Conservation (phyloP, 139 green algal genomes). For the Micromonas pusilla region DNA sequence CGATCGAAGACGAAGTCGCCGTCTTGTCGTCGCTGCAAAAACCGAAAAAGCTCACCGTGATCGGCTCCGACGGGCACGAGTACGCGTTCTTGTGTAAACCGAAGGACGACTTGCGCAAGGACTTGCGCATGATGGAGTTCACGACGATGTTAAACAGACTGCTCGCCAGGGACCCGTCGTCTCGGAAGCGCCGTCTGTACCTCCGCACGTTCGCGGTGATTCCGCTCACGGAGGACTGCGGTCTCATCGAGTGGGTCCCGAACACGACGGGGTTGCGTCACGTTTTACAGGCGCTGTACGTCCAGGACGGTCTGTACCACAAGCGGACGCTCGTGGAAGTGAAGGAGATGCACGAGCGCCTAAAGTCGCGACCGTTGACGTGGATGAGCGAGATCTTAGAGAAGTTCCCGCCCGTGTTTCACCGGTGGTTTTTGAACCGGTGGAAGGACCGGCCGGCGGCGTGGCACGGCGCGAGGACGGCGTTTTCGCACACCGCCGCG, state of each 20-base stretch:
- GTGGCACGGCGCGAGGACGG: constrained; percentile 70
- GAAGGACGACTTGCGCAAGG: constrained; percentile 96
- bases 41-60: constrained; percentile 81
- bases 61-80: constrained; percentile 65
- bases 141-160: constrained; percentile 62
- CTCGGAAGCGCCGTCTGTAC: constrained; percentile 62
- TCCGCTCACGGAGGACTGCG: constrained; percentile 87
- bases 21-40: constrained; percentile 73
- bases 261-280: constrained; percentile 58
- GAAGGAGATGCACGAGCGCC: constrained; percentile 14
- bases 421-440: constrained; percentile 66
- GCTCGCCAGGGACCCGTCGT: constrained; percentile 43
- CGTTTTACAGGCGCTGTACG: constrained; percentile 45
- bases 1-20: constrained; percentile 70
- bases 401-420: constrained; percentile 71
- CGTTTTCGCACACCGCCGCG: constrained; percentile 68
- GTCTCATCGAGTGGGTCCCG: constrained; percentile 76
- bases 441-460: constrained; percentile 67
- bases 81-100: constrained; percentile 96
- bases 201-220: constrained; percentile 82
- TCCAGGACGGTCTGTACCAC: constrained; percentile 5
- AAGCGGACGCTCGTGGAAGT: not conserved
- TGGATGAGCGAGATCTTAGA: constrained; percentile 45
- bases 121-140: constrained; percentile 95
- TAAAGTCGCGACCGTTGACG: not conserved